Evolutionary conservation across 768 basidiomycete genomes (phyloP), one percentile per base, ranked within the genome.

Genomic region (Pisolithus microcarpus): DNA sequence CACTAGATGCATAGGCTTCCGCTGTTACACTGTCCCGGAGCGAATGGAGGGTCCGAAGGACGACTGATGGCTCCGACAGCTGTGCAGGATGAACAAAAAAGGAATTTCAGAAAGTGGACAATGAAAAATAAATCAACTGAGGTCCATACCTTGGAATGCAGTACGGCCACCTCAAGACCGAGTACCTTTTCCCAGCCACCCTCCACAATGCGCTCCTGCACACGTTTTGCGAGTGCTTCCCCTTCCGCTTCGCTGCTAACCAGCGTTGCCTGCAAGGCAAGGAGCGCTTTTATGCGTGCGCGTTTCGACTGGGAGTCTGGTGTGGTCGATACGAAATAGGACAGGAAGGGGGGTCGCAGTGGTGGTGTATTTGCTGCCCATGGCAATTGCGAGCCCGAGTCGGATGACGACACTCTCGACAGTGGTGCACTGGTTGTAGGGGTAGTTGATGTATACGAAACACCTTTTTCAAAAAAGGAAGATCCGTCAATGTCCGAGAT

Each of bases 1-100:
- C 84, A 30, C 86, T 79, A 1, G 85, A 78, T 59, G 93, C 95
- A 65, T 93, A 96, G 5, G 83, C 77, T 62, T 95, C 91, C 0
- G 92, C 90, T 2, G 90, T 87, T 0, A 78, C 70, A 0, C 79
- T 72, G 62, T 97, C 94, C 46, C 77, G 76, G 9, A 96, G 68
- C 36, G 79, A 76, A 52, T 81, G 75, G 7, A 97, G 79, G 1
- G 77, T 72, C 7, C 77, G 65, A 1, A 97, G 75, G 0, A 86
- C 88, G 18, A 73, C 68, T 10, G 40, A 50, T 26, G 50, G 30
- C n/a, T 49, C 52, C 16, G 51, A 61, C 5, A 34, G 38, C 58
- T 53, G 15, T 21, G 26, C 38, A 46, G 36, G 26, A 42, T 36
- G 15, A 21, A 13, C 43, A 11, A 18, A n/a, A n/a, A n/a, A 23